phyloP scores from a whole-genome alignment of 1,284 basidiomycete species.

The Tetrapyrgos nigripes region DNA sequence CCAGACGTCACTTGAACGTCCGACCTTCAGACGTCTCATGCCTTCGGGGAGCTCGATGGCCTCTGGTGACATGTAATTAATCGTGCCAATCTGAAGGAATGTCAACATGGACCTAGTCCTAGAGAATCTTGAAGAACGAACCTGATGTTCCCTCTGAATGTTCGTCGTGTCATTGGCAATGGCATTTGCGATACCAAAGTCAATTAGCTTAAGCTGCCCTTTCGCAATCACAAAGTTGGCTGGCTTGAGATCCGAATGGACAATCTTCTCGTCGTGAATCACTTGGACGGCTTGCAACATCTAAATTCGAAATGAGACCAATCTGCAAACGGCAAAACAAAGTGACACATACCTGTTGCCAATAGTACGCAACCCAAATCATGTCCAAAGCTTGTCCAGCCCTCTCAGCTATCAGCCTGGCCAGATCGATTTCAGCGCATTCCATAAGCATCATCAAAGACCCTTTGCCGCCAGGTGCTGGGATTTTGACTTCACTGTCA shows the following conservation, averaged over 20 bases:
- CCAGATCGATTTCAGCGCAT: slow-evolving; percentile 90
- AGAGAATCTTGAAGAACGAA: slow-evolving; percentile 34
- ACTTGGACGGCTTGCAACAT: slow-evolving; percentile 97
- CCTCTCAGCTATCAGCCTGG: slow-evolving; percentile 82
- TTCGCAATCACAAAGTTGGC: slow-evolving; percentile 96
- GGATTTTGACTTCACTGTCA: slow-evolving; percentile 81
- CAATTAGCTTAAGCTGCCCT: slow-evolving; percentile 93
- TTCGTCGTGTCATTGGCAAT: slow-evolving; percentile 98
- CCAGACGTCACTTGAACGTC: slow-evolving; percentile 94
- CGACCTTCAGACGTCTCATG: slow-evolving; percentile 81
- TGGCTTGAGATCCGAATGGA: slow-evolving; percentile 95
- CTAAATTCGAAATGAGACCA: slow-evolving; percentile 47
- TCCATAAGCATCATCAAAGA: slow-evolving; percentile 90
- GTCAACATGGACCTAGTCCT: slow-evolving; percentile 13
- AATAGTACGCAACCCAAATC: slow-evolving; percentile 93
- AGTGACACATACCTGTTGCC: slow-evolving; percentile 80
- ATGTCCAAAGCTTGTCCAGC: slow-evolving; percentile 85
- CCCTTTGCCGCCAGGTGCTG: slow-evolving; percentile 69
- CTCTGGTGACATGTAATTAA: slow-evolving; percentile 97
- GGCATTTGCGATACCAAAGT: slow-evolving; percentile 97
- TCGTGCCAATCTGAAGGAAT: slow-evolving; percentile 78
- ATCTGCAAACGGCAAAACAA: not conserved
- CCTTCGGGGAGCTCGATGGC: slow-evolving; percentile 85
- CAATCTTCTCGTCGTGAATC: slow-evolving; percentile 95
- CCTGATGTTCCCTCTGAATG: slow-evolving; percentile 93